These are phyloP conservation scores for Psilocybe azurescens DNA, from an alignment of 768 basidiomycete species.

Conservation along the genomic window DNA sequence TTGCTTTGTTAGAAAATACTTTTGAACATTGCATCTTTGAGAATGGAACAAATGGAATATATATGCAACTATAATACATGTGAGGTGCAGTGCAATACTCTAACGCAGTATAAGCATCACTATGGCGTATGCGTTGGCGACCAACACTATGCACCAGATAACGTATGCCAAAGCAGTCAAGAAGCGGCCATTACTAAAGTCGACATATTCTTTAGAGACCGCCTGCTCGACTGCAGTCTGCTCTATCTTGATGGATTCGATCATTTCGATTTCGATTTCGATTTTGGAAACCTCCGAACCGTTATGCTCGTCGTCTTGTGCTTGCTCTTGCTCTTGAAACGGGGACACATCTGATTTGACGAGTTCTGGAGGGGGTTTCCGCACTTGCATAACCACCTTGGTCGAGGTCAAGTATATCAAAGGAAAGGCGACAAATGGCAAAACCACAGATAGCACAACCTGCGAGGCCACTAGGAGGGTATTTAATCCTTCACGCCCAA, in stretches of 20 bases:
- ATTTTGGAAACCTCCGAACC: conserved; percentile 1
- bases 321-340: conserved; percentile 1
- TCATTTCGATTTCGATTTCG: conserved; percentile 6
- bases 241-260: conserved; percentile 11
- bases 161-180: conserved; percentile 48
- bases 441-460: conserved; percentile 72
- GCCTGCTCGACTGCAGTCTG: conserved; percentile 3
- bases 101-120: conserved; percentile 39
- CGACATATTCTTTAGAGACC: conserved; percentile 24
- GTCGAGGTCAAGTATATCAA: conserved; percentile 72
- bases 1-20: background rate
- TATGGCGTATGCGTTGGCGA: conserved; percentile 59
- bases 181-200: conserved; percentile 45
- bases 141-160: conserved; percentile 50
- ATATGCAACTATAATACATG: conserved; percentile 10
- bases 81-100: background rate
- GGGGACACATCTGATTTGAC: conserved; percentile 5
- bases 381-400: conserved; percentile 65
- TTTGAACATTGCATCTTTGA: no score
- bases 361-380: conserved; percentile 33
- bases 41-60: background rate
- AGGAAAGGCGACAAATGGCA: conserved; percentile 78
- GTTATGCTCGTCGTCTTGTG: background rate
- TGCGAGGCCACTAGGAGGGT: conserved; percentile 78
- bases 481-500: conserved; percentile 68